A percentile compares a stretch with the other conserved stretches of the same genome.
Conservation (phyloP, 2,329 filamentous ascomycete species). For the Fusarium humuli region DNA sequence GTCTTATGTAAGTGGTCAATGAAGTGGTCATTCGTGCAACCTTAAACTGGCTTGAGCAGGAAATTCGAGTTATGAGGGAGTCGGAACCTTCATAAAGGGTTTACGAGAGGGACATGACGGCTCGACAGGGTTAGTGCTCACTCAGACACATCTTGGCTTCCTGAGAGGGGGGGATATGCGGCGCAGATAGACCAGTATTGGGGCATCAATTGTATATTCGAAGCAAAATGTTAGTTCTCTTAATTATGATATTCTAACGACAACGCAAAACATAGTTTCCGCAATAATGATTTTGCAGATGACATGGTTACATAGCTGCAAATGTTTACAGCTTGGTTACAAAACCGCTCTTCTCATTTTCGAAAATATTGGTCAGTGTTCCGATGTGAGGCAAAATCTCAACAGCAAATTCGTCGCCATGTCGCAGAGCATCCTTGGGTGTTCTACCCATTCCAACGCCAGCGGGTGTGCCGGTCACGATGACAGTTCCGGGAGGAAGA, state of each 20-base stretch:
- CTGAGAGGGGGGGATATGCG: background rate
- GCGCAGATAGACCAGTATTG: background rate
- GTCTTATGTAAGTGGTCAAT: background rate
- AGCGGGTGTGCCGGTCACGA: constrained; percentile 75
- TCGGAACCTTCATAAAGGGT: background rate
- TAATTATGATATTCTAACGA: background rate
- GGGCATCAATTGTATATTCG: background rate
- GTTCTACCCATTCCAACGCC: constrained; percentile 78
- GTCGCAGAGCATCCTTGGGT: constrained; percentile 73
- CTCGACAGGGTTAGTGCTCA: constrained; percentile 1
- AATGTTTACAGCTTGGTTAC: constrained; percentile 22
- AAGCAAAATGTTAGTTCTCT: background rate
- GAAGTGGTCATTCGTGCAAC: background rate
- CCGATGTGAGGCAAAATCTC: constrained; percentile 58
- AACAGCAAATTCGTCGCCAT: constrained; percentile 68
- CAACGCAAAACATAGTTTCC: background rate
- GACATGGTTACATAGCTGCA: background rate
- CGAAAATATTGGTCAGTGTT: constrained; percentile 54
- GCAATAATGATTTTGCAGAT: background rate
- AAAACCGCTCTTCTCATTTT: constrained; percentile 39
- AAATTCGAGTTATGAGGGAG: background rate
- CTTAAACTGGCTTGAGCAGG: background rate
- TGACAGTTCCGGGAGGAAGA: constrained; percentile 70
- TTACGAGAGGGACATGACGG: background rate
- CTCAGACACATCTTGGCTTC: background rate